Percentiles rank a stretch among this genome's conserved stretches.
Evolutionary conservation across 306 rosid genomes (phyloP).

Genomic region (Glycine tomentella): DNA sequence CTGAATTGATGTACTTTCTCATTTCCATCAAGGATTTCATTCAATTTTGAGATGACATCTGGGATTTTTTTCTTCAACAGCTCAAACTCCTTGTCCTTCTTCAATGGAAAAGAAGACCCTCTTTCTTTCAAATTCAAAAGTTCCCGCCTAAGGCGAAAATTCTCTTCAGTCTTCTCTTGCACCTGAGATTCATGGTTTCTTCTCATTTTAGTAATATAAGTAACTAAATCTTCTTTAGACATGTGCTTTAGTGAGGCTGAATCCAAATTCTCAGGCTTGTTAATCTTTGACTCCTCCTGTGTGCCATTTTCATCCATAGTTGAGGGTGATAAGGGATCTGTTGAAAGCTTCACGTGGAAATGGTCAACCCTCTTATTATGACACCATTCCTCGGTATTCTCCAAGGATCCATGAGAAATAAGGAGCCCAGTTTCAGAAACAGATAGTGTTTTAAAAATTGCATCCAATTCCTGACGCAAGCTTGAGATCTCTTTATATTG

Average conservation of each 20-base stretch:
- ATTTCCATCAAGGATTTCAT: constrained; percentile 64
- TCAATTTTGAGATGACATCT: constrained; percentile 68
- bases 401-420: constrained; percentile 76
- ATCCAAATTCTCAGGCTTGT: constrained; percentile 58
- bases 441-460: constrained; percentile 61
- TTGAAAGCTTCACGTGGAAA: constrained; percentile 55
- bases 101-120: constrained; percentile 58
- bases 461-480: constrained; percentile 73
- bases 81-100: constrained; percentile 83
- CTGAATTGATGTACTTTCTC: constrained; percentile 55
- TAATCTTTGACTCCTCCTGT: constrained; percentile 56
- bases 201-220: constrained; percentile 70
- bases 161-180: constrained; percentile 71
- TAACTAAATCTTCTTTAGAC: constrained; percentile 61
- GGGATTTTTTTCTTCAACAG: constrained; percentile 72
- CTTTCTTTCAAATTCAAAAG: constrained; percentile 57
- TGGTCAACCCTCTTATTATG: constrained; percentile 58
- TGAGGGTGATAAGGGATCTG: constrained; percentile 49
- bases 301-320: constrained; percentile 73
- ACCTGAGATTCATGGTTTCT: constrained; percentile 84
- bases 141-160: constrained; percentile 65
- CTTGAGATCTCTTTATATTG: constrained; percentile 66
- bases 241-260: constrained; percentile 55
- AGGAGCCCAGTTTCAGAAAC: constrained; percentile 67
- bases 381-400: constrained; percentile 61